These are phyloP conservation scores for Microbotryomycetes sp. DNA, from an alignment of 1,284 basidiomycete species.

Conservation along the genomic window DNA sequence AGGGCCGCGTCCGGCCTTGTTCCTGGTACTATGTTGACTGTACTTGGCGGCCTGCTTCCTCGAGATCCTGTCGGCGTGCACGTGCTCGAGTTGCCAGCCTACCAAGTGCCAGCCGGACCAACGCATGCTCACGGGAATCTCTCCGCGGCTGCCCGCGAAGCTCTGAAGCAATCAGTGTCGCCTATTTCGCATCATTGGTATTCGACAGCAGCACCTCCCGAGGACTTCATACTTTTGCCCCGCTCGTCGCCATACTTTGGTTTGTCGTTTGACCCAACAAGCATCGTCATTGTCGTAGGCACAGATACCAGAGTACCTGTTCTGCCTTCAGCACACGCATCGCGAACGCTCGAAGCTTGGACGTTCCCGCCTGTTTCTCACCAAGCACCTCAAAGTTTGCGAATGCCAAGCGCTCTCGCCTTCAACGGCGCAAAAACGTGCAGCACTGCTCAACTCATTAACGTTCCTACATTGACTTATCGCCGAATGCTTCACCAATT, in stretches of 20 bases:
- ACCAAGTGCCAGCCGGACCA: conserved; percentile 48
- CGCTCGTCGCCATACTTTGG: conserved; percentile 63
- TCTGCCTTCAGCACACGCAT: conserved; percentile 32
- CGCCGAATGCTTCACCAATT: conserved; percentile 33
- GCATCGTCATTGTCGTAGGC: conserved; percentile 50
- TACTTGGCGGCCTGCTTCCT: conserved; percentile 64
- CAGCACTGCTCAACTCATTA: conserved; percentile 13
- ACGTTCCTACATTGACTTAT: conserved; percentile 8
- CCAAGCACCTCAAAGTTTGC: conserved; percentile 16
- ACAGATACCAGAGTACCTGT: conserved; percentile 31
- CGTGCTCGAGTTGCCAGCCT: conserved; percentile 62
- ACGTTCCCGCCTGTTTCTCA: conserved; percentile 44
- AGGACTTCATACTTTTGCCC: conserved; percentile 74
- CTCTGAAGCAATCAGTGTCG: conserved; percentile 56
- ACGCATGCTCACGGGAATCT: conserved; percentile 43
- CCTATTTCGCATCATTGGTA: conserved; percentile 58
- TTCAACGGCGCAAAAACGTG: conserved; percentile 38
- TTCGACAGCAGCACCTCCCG: conserved; percentile 53
- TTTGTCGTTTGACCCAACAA: conserved; percentile 60
- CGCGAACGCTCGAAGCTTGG: conserved; percentile 43
- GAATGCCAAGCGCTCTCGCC: conserved; percentile 36
- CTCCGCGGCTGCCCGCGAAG: conserved; percentile 53
- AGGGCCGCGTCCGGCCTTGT: conserved; percentile 32
- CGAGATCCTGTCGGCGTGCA: conserved; percentile 60
- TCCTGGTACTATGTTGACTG: conserved; percentile 57